Evolutionary conservation across 345 rosid genomes (phyloP).

Genomic region (Eucalyptus pauciflora): DNA sequence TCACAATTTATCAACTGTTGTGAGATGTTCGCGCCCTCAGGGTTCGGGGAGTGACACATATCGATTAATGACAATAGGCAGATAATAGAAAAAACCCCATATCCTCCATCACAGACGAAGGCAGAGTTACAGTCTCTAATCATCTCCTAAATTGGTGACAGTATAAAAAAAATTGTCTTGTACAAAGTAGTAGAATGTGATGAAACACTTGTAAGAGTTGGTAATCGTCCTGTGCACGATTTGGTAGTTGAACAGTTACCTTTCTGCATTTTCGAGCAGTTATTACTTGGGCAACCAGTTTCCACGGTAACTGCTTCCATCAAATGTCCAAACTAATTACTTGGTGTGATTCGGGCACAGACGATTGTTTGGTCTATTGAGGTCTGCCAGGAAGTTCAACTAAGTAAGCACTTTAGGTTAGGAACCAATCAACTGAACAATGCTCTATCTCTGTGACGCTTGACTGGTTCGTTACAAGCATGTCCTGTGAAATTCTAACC

Average conservation of each 20-base stretch:
- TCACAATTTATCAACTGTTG: no score
- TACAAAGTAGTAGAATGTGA: background rate
- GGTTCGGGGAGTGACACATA: background rate
- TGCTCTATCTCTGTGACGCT: background rate
- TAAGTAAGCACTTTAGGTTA: background rate
- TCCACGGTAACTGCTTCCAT: background rate
- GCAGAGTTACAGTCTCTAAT: background rate
- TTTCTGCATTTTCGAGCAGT: background rate
- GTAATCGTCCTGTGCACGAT: background rate
- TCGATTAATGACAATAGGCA: background rate
- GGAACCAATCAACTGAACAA: background rate
- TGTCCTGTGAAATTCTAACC: background rate
- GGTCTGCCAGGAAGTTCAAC: rapidly evolving
- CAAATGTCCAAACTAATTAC: background rate
- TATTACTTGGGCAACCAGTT: background rate
- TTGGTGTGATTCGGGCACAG: background rate
- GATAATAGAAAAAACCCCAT: no score
- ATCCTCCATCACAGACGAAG: background rate
- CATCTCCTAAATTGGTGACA: background rate
- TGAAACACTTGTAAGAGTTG: background rate
- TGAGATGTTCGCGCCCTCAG: rapidly evolving
- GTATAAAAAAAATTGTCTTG: background rate
- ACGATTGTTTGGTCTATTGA: background rate
- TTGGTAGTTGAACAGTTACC: background rate
- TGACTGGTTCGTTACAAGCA: background rate